Evolutionary conservation across 805 yeast genomes (phyloP), one percentile per base, ranked within the genome.

Genomic region (Schizosaccharomyces cryophilus): DNA sequence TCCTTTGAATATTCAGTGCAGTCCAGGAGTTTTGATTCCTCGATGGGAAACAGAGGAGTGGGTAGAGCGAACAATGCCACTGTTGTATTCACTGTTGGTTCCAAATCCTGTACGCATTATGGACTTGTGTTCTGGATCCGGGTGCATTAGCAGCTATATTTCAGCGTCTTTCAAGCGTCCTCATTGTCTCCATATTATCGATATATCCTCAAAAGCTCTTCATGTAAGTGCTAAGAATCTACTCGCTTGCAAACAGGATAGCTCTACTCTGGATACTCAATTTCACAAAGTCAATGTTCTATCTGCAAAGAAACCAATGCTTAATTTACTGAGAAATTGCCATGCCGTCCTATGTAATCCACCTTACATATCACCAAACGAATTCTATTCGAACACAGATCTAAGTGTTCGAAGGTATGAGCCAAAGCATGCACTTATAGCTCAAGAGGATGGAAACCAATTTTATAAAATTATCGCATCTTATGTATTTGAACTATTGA

Each of bases 41-140:
- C 72, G 98, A 60, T 82, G 90, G 84, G 98, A 90, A 68, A 90
- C 98, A 0, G 97, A 90, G 69, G 95, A 87, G 67, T 90, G 96
- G 96, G 73, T 78, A 9, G 42, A 72, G 6, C 42, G 51, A 19
- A 15, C 61, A 29, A 61, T 64, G 4, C 42, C 30, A 4, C 54
- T n/a, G 40, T n/a, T 51, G 31, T 24, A 51, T 24, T 29, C 19
- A 24, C 1, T 51, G 3, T 6, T 11, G n/a, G 31, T 5, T 17
- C 26, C 35, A 24, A 21, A 29, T 19, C 56, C 56, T 11, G 1
- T 51, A 29, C 19, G 26, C 19, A 13, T 51, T 13, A 4, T 51
- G 7, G 96, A 89, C 71, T 74, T 86, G 31, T 88, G 96, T 65
- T 79, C 95, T 0, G 96, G 96, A 0, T 74, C 90, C 0, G 98